These are phyloP conservation scores for Xylaria sp. DNA, from an alignment of 2,329 filamentous ascomycete genomes.

Conservation along the genomic window DNA sequence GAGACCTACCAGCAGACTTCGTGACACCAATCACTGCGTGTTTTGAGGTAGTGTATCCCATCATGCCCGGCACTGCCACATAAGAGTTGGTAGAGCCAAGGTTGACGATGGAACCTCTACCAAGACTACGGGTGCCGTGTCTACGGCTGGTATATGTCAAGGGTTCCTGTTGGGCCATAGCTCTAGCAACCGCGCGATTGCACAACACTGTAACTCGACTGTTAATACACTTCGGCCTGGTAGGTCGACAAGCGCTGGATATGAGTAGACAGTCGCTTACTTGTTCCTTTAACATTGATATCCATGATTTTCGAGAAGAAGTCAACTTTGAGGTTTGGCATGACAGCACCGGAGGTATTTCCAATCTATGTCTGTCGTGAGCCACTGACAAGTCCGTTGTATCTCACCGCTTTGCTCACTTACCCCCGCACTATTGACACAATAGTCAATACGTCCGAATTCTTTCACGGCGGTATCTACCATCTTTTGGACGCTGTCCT, in stretches of 20 bases:
- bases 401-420: background rate
- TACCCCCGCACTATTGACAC: slow-evolving; percentile 2
- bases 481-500: background rate
- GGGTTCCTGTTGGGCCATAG: slow-evolving; percentile 25
- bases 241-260: background rate
- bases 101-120: slow-evolving; percentile 37
- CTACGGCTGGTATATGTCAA: slow-evolving; percentile 15
- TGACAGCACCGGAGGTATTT: background rate
- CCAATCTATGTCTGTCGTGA: background rate
- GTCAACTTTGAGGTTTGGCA: background rate
- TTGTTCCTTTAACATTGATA: background rate
- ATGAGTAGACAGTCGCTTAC: background rate
- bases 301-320: slow-evolving; percentile 3
- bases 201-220: background rate
- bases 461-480: background rate
- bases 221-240: background rate
- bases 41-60: slow-evolving; percentile 31
- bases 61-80: slow-evolving; percentile 19
- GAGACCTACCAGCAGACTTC: slow-evolving; percentile 33
- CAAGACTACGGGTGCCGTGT: slow-evolving; percentile 27
- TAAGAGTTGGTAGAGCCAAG: slow-evolving; percentile 29
- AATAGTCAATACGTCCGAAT: slow-evolving; percentile 1
- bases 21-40: slow-evolving; percentile 34
- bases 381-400: background rate
- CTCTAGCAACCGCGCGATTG: background rate